Base-by-base conservation (phyloP, 1,284 basidiomycete genomes). In the Psilocybe mexicana region DNA sequence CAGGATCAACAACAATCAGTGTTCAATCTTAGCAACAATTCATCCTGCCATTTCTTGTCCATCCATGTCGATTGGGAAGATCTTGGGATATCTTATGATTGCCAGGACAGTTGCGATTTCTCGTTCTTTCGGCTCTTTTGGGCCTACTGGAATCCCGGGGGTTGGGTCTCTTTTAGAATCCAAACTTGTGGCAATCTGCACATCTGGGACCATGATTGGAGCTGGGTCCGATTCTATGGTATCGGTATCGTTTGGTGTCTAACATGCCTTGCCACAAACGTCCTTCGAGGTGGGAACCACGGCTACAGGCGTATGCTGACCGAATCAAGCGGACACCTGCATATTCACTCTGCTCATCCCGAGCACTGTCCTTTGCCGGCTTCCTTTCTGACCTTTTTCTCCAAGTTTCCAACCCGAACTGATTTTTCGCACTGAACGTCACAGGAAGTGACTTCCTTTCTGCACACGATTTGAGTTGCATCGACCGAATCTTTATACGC, bases 291-390 rank as follows among this genome's bases (percentile, higher is more conserved):
- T 59, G 59, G 54, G 60, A 63, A 57, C 55, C 44, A 51, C 52
- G 55, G 30, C 56, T 61, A 44, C 53, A 61, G 42, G 40, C 52
- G 36, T 14, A 43, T 44, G 36, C 38, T 50, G 55, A 61, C 63
- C 63, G 63, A 64, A 64, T 57, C 53, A 57, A 64, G 54, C 63
- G 63, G 63, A 55, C 59, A 63, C 43, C 43, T 46, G 44, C 52
- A 48, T 36, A 18, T 33, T 33, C 56, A 57, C 49, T 52, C 25
- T 48, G 54, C 48, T 57, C 26, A 43, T 58, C 60, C 58, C 62
- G 48, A 61, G 42, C 38, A 40, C 30, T 35, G 33, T 46, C 42
- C 51, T 54, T 55, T 55, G 24, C 59, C 59, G 59, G 55, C 55
- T 61, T 60, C 51, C 55, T 54, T 60, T 58, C 58, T 59, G 33